Base-by-base conservation (phyloP, 2,329 filamentous ascomycete species). In the Curvularia hawaiiensis region DNA sequence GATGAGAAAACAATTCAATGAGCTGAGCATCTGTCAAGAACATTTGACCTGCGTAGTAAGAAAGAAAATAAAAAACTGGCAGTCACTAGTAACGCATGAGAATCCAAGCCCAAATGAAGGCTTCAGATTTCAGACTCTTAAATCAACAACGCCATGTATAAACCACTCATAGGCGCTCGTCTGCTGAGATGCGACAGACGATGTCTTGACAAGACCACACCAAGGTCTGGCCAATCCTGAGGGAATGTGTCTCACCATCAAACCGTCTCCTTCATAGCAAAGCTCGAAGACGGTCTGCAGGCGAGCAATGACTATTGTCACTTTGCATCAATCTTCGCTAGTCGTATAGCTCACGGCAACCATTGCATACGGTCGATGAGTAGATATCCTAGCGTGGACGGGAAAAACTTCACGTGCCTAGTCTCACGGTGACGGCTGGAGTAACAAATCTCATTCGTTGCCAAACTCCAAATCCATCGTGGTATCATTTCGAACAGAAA, bases 331-430 rank as follows among this genome's bases (percentile, higher is more conserved):
- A 79, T 97, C 83, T 97, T 84, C 90, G 92, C 92, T 86, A 93
- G 85, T 87, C 87, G 90, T 96, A 88, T 97, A 97, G 89, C 92
- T 91, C 86, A 86, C 50, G 69, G 68, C 84, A 89, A 87, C 88
- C 90, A 91, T 89, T 64, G 70, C 62, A 63, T 72, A 71, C 80
- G 89, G 86, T 88, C 85, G 84, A 88, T 86, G 88, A 88, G 91
- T 90, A 90, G 91, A 96, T 96, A 92, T 86, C 80, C 84, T 89
- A 88, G 91, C 91, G 90, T 68, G 62, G 56, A 44, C 57, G 49
- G 45, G 30, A 35, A 35, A n/a, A 31, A 52, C 44, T 52, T 68
- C 64, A 68, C 64, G 41, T 56, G 40, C 28, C 38, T 44, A 18
- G 50, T 65, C 56, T 64, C 65, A 64, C 63, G 56, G 53, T 60